Conservation (phyloP, 139 green algal species). For the Diplosphaera chodatii region DNA sequence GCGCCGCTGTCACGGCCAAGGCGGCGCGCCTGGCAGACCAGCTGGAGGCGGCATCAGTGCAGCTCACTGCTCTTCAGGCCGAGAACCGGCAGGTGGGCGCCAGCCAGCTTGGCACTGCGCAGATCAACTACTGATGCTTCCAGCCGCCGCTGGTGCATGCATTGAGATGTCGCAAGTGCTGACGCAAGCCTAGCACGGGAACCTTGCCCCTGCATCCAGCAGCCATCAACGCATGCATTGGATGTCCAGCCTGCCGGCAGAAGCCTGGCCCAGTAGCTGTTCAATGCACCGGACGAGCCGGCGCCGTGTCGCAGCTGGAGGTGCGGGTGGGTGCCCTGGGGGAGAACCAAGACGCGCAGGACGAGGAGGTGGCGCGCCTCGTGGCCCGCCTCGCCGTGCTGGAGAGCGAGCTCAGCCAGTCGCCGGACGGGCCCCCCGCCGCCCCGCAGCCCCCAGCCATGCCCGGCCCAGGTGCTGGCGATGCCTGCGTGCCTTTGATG, state of each 20-base stretch:
- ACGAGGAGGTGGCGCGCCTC: slow-evolving; percentile 8
- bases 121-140: no score
- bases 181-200: no score
- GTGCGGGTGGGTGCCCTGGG: slow-evolving; percentile 19
- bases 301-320: background rate
- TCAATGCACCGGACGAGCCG: background rate
- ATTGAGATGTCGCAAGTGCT: no score
- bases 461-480: slow-evolving; percentile 13
- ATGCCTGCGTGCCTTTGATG: background rate
- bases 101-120: no score
- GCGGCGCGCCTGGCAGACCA: background rate
- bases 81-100: background rate
- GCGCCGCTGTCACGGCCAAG: background rate
- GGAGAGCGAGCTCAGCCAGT: slow-evolving; percentile 6
- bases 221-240: no score
- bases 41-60: slow-evolving; percentile 1
- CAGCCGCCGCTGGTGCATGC: no score
- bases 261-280: no score
- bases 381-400: background rate
- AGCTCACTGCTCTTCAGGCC: slow-evolving; percentile 1
- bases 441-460: slow-evolving; percentile 15
- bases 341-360: slow-evolving; percentile 28
- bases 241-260: no score
- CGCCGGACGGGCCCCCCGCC: background rate
- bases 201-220: no score